phyloP scores from a whole-genome alignment of 441 rosid species.

The Brassica hybrid region DNA sequence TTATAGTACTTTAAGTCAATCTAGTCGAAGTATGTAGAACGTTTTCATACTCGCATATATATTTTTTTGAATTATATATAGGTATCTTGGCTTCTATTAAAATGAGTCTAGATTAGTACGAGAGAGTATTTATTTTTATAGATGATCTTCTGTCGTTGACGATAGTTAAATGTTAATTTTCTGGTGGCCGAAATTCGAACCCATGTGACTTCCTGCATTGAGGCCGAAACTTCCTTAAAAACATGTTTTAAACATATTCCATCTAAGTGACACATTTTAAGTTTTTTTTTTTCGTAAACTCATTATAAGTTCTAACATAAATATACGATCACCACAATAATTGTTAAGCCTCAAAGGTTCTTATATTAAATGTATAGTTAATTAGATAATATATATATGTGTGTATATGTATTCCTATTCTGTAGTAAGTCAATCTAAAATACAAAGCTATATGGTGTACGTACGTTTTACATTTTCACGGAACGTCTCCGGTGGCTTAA shows the following conservation, averaged over 20 bases:
- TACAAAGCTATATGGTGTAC: constrained; percentile 4
- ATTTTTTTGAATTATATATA: not conserved
- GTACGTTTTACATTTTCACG: constrained; percentile 12
- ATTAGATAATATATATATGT: not conserved
- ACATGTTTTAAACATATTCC: not conserved
- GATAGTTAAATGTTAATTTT: not conserved
- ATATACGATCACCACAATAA: not conserved
- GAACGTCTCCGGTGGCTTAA: not conserved
- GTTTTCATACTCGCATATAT: constrained; percentile 30
- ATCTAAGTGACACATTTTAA: constrained; percentile 2
- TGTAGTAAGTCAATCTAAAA: not conserved
- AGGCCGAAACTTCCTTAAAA: not conserved
- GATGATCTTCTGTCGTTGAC: not conserved
- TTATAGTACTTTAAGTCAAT: constrained; percentile 32
- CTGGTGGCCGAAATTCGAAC: not conserved
- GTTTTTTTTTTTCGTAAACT: not conserved
- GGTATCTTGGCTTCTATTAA: not conserved
- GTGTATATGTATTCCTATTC: not conserved
- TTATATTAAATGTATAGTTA: not conserved
- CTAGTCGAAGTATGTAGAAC: constrained; percentile 37
- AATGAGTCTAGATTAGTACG: not conserved
- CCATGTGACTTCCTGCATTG: not conserved
- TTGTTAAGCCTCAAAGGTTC: constrained; percentile 3
- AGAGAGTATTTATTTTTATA: not conserved
- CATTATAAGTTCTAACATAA: constrained; percentile 11